A percentile compares a stretch with the other conserved stretches of the same genome.
Conservation (phyloP, 495 filamentous ascomycete species). For the Daldinia concentrica region DNA sequence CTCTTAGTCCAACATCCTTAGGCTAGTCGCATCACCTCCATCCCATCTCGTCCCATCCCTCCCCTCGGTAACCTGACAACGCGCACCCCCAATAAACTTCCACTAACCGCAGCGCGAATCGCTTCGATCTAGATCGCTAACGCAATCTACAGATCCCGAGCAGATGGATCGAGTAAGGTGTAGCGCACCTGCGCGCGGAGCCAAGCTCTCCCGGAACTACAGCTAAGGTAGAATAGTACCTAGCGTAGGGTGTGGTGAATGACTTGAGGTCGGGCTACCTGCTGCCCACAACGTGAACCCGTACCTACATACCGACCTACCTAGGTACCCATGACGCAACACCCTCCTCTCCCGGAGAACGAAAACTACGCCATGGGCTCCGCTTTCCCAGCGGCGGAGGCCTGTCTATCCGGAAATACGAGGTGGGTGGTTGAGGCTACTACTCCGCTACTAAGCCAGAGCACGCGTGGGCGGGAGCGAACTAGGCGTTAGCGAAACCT, state of each 20-base stretch:
- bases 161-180: neutral
- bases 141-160: slow-evolving; percentile 4
- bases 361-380: neutral
- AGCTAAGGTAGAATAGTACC: no score
- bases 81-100: neutral
- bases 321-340: neutral
- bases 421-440: neutral
- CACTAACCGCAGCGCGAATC: neutral
- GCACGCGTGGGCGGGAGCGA: neutral
- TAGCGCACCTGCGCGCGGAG: neutral
- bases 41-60: neutral
- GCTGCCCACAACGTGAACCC: neutral
- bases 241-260: no score
- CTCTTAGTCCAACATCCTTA: neutral
- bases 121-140: neutral
- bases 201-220: neutral
- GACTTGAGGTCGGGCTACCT: no score
- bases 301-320: neutral
- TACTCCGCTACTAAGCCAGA: neutral
- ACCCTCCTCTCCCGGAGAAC: neutral
- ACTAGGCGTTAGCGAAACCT: slow-evolving; percentile 12
- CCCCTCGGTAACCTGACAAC: no score
- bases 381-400: neutral
- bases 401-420: neutral
- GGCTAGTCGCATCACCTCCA: neutral